Evolutionary conservation across 2,329 filamentous ascomycete species (phyloP).

Genomic region (Botrytis aclada): DNA sequence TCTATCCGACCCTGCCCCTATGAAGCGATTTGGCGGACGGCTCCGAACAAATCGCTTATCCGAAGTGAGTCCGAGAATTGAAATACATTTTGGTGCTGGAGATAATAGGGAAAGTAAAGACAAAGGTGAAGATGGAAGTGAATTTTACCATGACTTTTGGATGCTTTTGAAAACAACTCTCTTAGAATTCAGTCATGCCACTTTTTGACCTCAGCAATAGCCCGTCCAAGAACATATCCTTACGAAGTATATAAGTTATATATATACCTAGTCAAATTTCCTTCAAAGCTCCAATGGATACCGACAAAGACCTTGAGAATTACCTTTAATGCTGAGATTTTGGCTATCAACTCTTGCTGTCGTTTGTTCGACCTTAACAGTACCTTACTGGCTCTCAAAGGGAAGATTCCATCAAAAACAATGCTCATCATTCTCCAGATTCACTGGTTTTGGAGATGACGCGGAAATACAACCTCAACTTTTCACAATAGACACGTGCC

Average conservation of each 20-base stretch:
- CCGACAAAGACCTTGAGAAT: background rate
- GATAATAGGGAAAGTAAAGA: background rate
- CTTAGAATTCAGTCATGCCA: background rate
- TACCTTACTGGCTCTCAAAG: background rate
- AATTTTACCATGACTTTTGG: background rate
- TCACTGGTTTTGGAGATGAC: background rate
- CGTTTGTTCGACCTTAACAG: background rate
- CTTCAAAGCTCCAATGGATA: background rate
- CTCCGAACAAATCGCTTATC: background rate
- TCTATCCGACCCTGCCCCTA: background rate
- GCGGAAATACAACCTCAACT: background rate
- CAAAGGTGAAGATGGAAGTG: background rate
- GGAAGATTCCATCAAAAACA: background rate
- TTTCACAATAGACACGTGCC: background rate
- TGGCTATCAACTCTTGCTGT: background rate
- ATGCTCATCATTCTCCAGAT: background rate
- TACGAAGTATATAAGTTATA: background rate
- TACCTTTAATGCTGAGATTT: background rate
- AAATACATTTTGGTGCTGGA: background rate
- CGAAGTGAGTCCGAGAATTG: background rate
- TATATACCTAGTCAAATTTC: background rate
- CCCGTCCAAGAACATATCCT: background rate
- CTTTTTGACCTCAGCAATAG: accelerated
- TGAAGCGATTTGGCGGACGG: background rate
- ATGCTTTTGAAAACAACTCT: too few relatives aligned